Evolutionary conservation across 2,329 filamentous ascomycete genomes (phyloP).

Genomic region (Talaromyces pinophilus): DNA sequence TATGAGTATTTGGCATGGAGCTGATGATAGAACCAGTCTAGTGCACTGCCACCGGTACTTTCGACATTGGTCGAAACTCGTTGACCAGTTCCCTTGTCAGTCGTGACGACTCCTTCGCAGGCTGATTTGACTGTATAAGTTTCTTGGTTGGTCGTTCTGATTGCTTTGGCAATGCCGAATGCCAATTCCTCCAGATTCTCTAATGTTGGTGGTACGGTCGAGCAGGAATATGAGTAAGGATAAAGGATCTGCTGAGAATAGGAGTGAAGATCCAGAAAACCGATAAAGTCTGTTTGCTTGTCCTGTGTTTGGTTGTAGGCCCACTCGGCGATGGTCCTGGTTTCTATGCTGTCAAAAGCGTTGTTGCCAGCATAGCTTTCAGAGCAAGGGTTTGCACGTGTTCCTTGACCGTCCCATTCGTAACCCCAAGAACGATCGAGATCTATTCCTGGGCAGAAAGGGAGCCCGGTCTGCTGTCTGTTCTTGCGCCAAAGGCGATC

Average conservation of each 20-base stretch:
- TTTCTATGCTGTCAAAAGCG: conserved; percentile 82
- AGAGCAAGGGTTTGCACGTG: conserved; percentile 78
- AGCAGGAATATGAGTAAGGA: conserved; percentile 86
- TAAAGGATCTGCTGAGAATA: conserved; percentile 95
- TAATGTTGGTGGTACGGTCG: conserved; percentile 73
- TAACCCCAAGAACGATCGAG: conserved; percentile 85
- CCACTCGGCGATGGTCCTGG: conserved; percentile 75
- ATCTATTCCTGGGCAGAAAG: conserved; percentile 84
- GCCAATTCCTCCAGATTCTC: conserved; percentile 92
- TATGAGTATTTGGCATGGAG: conserved; percentile 80
- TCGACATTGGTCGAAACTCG: conserved; percentile 61
- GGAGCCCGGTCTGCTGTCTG: conserved; percentile 73
- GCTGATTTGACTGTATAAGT: conserved; percentile 77
- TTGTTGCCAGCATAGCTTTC: conserved; percentile 83
- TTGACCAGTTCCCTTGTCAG: conserved; percentile 32
- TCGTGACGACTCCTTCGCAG: conserved; percentile 72
- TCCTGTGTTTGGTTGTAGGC: conserved; percentile 72
- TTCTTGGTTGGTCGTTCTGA: conserved; percentile 76
- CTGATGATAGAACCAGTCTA: conserved; percentile 96
- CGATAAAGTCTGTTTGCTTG: conserved; percentile 75
- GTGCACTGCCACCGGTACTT: conserved; percentile 76
- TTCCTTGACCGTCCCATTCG: conserved; percentile 72
- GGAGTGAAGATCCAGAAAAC: conserved; percentile 85
- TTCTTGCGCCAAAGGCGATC: conserved; percentile 97
- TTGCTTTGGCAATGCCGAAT: conserved; percentile 83